Percentiles rank a stretch among this genome's conserved stretches.
These are phyloP conservation scores for Geotrichum phurueaensis DNA, from an alignment of 1,139 yeast genomes.

Conservation along the genomic window DNA sequence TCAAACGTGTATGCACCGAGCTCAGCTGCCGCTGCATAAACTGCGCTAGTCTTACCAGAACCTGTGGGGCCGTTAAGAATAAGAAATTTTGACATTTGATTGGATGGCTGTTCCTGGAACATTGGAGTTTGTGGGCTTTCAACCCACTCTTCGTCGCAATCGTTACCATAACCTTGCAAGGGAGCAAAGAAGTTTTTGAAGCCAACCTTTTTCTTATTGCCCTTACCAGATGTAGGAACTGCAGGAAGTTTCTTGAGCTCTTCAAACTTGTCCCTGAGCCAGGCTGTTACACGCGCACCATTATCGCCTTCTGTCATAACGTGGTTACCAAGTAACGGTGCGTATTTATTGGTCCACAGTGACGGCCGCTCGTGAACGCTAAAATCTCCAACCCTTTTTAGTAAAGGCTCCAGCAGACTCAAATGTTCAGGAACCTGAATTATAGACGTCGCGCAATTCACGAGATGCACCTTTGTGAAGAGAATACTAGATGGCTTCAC, in stretches of 20 bases:
- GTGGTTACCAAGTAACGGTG: background rate
- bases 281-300: slow-evolving; percentile 19
- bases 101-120: slow-evolving; percentile 23
- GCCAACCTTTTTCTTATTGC: slow-evolving; percentile 22
- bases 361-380: background rate
- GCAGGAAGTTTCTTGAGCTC: slow-evolving; percentile 14
- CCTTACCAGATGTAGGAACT: background rate
- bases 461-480: background rate
- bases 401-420: background rate
- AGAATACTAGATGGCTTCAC: background rate
- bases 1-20: slow-evolving; percentile 74
- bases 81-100: slow-evolving; percentile 30
- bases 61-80: slow-evolving; percentile 70
- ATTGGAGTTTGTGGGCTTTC: slow-evolving; percentile 28
- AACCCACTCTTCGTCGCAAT: slow-evolving; percentile 42
- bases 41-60: slow-evolving; percentile 70
- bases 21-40: slow-evolving; percentile 63
- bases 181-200: background rate
- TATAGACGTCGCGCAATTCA: background rate
- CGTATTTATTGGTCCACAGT: slow-evolving; percentile 14
- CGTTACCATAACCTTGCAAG: slow-evolving; percentile 13
- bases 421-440: background rate
- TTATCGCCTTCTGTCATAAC: slow-evolving; percentile 20
- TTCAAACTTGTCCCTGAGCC: slow-evolving; percentile 22
- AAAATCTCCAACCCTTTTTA: slow-evolving; percentile 1